phyloP scores from a whole-genome alignment of 768 basidiomycete species.

The Pholiota conissans region DNA sequence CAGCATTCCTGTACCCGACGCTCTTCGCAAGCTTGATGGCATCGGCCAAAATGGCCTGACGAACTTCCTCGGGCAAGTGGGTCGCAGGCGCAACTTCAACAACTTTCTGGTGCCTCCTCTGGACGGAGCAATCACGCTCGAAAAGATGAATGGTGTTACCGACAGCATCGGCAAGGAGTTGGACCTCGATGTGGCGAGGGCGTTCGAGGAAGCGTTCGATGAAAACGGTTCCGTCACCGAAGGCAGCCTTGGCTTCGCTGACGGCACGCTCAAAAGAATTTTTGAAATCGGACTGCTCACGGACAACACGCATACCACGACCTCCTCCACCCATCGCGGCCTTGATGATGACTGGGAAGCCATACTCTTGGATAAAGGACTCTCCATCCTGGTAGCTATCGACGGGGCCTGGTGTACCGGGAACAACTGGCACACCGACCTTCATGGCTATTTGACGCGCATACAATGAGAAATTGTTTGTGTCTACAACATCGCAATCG shows the following conservation, averaged over 20 bases:
- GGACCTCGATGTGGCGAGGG: conserved; percentile 97
- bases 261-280: conserved; percentile 89
- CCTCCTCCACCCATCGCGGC: conserved; percentile 99
- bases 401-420: conserved; percentile 97
- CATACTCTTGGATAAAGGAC: conserved; percentile 91
- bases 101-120: conserved; percentile 97
- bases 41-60: conserved; percentile 84
- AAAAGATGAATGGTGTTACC: conserved; percentile 98
- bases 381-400: conserved; percentile 75
- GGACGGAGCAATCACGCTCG: conserved; percentile 98
- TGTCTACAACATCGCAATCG: conserved; percentile 7
- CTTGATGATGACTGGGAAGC: conserved; percentile 99
- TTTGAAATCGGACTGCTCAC: conserved; percentile 91
- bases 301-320: conserved; percentile 98
- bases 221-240: conserved; percentile 98
- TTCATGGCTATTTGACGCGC: conserved; percentile 62
- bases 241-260: conserved; percentile 93
- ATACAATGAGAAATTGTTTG: conserved; percentile 3
- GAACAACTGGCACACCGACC: conserved; percentile 93
- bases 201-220: conserved; percentile 97
- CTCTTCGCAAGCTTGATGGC: conserved; percentile 94
- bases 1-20: conserved; percentile 95
- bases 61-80: conserved; percentile 87
- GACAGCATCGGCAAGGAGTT: conserved; percentile 85
- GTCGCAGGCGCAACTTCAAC: conserved; percentile 98